A percentile compares a stretch with the other conserved stretches of the same genome.
Evolutionary conservation across 2,329 filamentous ascomycete species (phyloP).

Genomic region (Nothophaeocryptopus gaeumannii): DNA sequence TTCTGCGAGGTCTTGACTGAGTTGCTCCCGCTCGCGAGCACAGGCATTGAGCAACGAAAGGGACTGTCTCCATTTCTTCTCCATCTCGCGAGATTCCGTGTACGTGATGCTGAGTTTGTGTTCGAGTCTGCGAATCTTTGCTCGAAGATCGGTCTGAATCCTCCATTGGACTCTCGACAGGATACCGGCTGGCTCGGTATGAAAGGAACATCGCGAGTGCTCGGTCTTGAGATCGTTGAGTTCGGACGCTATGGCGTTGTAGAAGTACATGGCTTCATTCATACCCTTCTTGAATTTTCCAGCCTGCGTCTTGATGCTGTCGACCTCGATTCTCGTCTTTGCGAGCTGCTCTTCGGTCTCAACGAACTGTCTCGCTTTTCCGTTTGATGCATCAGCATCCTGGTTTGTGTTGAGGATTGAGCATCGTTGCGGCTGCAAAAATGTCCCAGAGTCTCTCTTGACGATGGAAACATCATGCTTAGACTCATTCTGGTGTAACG

Average conservation of each 20-base stretch:
- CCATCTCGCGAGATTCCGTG: conserved; percentile 1
- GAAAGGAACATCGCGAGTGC: neutral
- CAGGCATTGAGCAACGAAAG: too few species aligned
- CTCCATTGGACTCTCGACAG: conserved; percentile 10
- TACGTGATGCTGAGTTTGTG: conserved; percentile 2
- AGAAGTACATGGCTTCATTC: conserved; percentile 7
- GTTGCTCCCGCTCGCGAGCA: too few species aligned
- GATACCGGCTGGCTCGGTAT: conserved; percentile 1
- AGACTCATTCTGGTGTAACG: too few species aligned
- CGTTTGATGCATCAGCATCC: too few species aligned
- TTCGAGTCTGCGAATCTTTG: conserved; percentile 7
- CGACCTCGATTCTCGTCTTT: conserved; percentile 5
- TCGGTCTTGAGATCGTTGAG: conserved; percentile 3
- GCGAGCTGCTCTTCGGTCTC: conserved; percentile 6
- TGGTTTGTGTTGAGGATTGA: too few species aligned
- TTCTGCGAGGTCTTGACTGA: too few species aligned
- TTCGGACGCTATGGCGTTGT: conserved; percentile 6
- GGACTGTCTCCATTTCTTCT: conserved; percentile 6
- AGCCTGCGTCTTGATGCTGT: conserved; percentile 3
- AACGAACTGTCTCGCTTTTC: neutral
- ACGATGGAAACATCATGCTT: too few species aligned
- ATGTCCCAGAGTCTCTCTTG: too few species aligned
- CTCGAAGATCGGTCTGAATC: conserved; percentile 7
- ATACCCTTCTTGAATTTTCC: conserved; percentile 10
- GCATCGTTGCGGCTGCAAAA: too few species aligned